Percentiles rank a stretch among this genome's conserved stretches.
These are phyloP conservation scores for Aphanocladium album DNA, from an alignment of 2,329 filamentous ascomycete species.

Conservation along the genomic window DNA sequence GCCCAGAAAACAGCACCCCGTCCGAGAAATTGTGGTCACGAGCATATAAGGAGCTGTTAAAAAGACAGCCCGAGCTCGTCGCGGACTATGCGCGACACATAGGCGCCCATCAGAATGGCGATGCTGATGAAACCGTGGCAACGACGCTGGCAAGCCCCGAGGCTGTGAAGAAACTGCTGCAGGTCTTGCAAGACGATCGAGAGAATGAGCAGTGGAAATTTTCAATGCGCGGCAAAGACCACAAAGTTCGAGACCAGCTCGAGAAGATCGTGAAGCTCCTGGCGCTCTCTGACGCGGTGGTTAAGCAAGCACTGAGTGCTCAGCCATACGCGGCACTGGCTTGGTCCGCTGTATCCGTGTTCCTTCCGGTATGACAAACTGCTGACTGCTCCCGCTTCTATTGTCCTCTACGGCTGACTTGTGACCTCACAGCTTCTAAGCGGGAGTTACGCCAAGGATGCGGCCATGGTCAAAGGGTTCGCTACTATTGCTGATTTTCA, in stretches of 20 bases:
- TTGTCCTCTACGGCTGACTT: background rate
- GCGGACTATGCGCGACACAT: background rate
- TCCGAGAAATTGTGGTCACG: background rate
- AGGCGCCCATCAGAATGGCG: too few species aligned
- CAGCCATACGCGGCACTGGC: constrained; percentile 4
- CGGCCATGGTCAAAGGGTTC: constrained; percentile 5
- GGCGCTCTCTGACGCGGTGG: background rate
- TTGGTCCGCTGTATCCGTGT: background rate
- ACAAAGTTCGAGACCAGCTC: background rate
- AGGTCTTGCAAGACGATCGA: background rate
- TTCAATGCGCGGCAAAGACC: background rate
- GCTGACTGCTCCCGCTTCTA: too few species aligned
- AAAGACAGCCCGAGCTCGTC: background rate
- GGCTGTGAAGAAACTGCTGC: background rate
- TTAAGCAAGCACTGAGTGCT: background rate
- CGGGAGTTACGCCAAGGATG: background rate
- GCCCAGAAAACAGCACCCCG: too few species aligned
- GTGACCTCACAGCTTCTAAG: background rate
- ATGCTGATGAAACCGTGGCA: too few species aligned
- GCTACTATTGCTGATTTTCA: background rate
- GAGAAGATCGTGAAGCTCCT: constrained; percentile 7
- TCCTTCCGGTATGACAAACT: background rate
- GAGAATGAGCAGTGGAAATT: background rate
- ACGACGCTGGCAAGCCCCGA: background rate
- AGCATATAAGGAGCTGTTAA: background rate